Evolutionary conservation across 192 early-diverging fungal genomes (phyloP).

Genomic region (Paraglomus brasilianum): DNA sequence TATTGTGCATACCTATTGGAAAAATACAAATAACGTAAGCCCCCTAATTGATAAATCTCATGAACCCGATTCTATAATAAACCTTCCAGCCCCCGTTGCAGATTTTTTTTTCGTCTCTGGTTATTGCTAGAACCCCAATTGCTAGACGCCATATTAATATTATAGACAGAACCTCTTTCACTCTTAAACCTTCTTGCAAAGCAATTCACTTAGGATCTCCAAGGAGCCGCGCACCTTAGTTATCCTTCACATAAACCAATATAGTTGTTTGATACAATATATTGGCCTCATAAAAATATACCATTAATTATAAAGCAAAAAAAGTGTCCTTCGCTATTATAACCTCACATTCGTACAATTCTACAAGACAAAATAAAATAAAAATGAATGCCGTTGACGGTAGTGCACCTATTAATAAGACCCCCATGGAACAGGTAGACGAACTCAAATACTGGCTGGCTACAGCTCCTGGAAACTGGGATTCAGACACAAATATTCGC

Average conservation of each 20-base stretch:
- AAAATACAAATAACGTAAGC: too few relatives aligned
- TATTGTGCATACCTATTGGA: too few relatives aligned
- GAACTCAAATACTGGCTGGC: conserved; percentile 60
- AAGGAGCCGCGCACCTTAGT: conserved; percentile 28
- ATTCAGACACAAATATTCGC: conserved; percentile 53
- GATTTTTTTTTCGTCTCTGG: too few relatives aligned
- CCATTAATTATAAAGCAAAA: not conserved
- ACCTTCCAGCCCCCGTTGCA: too few relatives aligned
- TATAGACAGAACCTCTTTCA: conserved; percentile 16
- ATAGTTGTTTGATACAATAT: conserved; percentile 33
- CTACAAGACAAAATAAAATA: not conserved
- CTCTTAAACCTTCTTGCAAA: not conserved
- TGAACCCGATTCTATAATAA: too few relatives aligned
- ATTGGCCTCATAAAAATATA: conserved; percentile 10
- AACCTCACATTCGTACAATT: not conserved
- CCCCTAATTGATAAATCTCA: too few relatives aligned
- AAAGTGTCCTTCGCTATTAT: not conserved
- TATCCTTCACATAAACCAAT: not conserved
- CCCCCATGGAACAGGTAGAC: conserved; percentile 40
- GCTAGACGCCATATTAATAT: not conserved
- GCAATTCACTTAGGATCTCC: conserved; percentile 17
- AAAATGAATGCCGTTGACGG: conserved; percentile 30
- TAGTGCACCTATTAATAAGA: conserved; percentile 14
- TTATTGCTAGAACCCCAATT: conserved; percentile 11
- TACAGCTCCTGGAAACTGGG: conserved; percentile 69